These are phyloP conservation scores for Penicillium ucsense DNA, from an alignment of 495 filamentous ascomycete species.

Conservation along the genomic window DNA sequence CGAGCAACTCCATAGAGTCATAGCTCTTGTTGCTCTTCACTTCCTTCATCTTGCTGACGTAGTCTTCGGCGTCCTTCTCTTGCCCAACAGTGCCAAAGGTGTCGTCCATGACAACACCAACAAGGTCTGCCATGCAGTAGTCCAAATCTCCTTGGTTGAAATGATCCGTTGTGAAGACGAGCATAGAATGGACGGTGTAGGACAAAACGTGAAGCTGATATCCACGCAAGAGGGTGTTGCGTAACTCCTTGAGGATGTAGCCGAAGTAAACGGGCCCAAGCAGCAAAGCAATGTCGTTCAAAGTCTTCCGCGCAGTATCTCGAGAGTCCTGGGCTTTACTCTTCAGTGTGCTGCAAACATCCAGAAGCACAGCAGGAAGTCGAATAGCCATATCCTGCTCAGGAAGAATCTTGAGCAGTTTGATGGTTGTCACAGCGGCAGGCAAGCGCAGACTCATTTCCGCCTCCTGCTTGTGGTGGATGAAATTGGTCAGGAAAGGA, in stretches of 20 bases:
- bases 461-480: conserved; percentile 89
- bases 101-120: conserved; percentile 89
- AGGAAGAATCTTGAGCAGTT: conserved; percentile 73
- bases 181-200: conserved; percentile 86
- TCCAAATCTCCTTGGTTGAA: conserved; percentile 79
- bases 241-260: conserved; percentile 88
- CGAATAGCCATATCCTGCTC: conserved; percentile 56
- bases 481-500: conserved; percentile 63
- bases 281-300: conserved; percentile 69
- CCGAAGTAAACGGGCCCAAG: conserved; percentile 75
- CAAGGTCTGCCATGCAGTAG: conserved; percentile 71
- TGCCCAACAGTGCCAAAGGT: conserved; percentile 92
- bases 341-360: conserved; percentile 85
- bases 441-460: conserved; percentile 86
- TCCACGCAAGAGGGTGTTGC: conserved; percentile 67
- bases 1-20: conserved; percentile 91
- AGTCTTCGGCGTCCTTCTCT: conserved; percentile 95
- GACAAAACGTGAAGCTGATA: conserved; percentile 94
- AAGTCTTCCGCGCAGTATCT: conserved; percentile 80
- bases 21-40: conserved; percentile 96
- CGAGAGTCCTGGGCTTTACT: conserved; percentile 81
- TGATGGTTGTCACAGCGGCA: conserved; percentile 76
- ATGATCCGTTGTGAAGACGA: conserved; percentile 62
- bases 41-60: conserved; percentile 92
- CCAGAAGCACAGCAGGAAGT: conserved; percentile 74